A percentile compares a stretch with the other conserved stretches of the same genome.
Evolutionary conservation across 179 eudicot species (phyloP).

Genomic region (Heliamphora pulchella): DNA sequence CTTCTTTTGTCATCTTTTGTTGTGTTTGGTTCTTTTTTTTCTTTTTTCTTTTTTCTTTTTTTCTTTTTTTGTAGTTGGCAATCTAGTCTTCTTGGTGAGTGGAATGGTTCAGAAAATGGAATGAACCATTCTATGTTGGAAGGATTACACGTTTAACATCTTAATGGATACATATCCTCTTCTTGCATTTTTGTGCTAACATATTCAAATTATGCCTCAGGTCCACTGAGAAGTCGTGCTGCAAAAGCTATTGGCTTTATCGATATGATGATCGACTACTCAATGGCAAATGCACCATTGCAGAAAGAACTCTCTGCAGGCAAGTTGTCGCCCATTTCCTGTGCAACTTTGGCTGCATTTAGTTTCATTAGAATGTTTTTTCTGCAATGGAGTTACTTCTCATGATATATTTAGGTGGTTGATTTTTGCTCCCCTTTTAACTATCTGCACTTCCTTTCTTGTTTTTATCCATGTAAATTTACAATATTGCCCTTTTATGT

Average conservation of each 20-base stretch:
- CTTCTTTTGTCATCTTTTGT: not conserved
- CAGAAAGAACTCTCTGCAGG: constrained; percentile 95
- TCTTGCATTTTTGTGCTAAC: constrained; percentile 7
- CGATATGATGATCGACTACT: constrained; percentile 91
- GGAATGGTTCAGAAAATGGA: not conserved
- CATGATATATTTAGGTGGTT: not conserved
- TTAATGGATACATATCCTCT: not conserved
- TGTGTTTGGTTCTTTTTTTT: not conserved
- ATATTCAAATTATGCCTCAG: constrained; percentile 27
- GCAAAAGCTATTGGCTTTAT: constrained; percentile 96
- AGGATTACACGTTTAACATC: not conserved
- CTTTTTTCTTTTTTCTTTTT: not conserved
- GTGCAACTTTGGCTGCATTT: not conserved
- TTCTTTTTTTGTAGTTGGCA: not conserved
- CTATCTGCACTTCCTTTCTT: not conserved
- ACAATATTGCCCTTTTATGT: too few species aligned
- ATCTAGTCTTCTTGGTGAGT: not conserved
- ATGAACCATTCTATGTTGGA: not conserved
- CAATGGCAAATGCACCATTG: constrained; percentile 74
- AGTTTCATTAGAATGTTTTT: not conserved
- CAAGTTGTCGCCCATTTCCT: constrained; percentile 14
- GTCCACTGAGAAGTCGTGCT: constrained; percentile 94
- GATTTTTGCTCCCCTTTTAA: not conserved
- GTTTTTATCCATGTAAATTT: not conserved
- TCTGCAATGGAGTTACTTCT: not conserved